Evolutionary conservation across 1,284 basidiomycete species (phyloP), one percentile per base, ranked within the genome.

Genomic region (Sporisorium exsertum): DNA sequence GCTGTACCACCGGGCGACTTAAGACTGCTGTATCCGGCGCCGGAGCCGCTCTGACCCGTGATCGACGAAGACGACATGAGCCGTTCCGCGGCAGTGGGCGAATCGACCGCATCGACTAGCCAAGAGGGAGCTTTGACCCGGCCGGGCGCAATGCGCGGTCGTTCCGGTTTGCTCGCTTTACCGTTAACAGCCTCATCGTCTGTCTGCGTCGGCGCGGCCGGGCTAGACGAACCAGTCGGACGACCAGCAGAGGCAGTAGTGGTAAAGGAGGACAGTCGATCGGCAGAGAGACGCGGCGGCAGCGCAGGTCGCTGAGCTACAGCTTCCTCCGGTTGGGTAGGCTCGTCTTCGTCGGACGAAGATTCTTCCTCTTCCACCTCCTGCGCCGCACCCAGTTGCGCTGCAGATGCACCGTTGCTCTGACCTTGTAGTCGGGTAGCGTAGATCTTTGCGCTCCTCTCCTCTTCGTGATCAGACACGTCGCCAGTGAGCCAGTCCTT

Each of bases 401-500:
- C 24, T 6, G 53, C 32, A 6, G 49, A n/a, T 6, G 50, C 18
- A 6, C 24, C 16, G 20, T 29, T 32, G 35, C 24, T 27, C 10
- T 51, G 43, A 29, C 37, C 43, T 24, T 43, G 52, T 16, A 40
- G 45, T 15, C 49, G 20, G 2, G 66, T 26, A 29, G 56, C 59
- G 20, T 42, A 42, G 24, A 58, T 60, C 53, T 59, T 56, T 2
- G 33, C n/a, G 13, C 22, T 12, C n/a, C 18, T 9, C 6, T 51
- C 47, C 3, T 61, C 35, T n/a, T 72, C 73, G 16, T 66, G 59
- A n/a, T 70, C 72, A 13, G 64, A 66, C 9, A 46, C 60, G 37
- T 77, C 65, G 10, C 74, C 74, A 0, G 74, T 72, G 29, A 77
- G 65, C 74, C 74, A 77, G 51, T 77, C 74, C 20, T 45, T 72